phyloP scores from a whole-genome alignment of 441 rosid species.

The Macaranga tanarius region DNA sequence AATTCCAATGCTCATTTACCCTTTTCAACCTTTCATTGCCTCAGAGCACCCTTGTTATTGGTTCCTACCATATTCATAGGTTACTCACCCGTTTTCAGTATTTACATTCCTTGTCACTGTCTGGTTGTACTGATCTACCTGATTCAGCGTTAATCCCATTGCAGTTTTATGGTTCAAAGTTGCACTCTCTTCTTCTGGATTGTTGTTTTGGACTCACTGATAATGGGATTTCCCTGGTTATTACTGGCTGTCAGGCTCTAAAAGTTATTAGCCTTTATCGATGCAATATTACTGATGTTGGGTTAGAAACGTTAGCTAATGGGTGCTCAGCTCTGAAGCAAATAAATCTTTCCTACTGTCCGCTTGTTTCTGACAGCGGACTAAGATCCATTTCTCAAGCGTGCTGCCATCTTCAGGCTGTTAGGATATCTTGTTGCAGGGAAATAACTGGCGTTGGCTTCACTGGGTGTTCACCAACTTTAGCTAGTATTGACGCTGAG shows the following conservation, averaged over 20 bases:
- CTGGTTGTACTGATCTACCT: conserved; percentile 60
- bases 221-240: conserved; percentile 48
- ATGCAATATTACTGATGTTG: conserved; percentile 61
- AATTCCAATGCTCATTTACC: conserved; percentile 55
- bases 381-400: conserved; percentile 45
- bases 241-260: conserved; percentile 53
- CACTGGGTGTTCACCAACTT: conserved; percentile 54
- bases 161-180: conserved; percentile 44
- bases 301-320: conserved; percentile 51
- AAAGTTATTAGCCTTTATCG: conserved; percentile 56
- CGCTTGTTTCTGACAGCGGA: conserved; percentile 56
- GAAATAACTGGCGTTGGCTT: conserved; percentile 57
- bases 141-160: conserved; percentile 56
- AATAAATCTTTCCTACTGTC: conserved; percentile 61
- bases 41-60: conserved; percentile 32
- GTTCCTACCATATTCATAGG: conserved; percentile 48
- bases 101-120: conserved; percentile 55
- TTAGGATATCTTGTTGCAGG: conserved; percentile 58
- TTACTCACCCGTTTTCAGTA: conserved; percentile 70
- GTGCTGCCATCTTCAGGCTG: conserved; percentile 57
- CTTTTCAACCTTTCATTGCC: conserved; percentile 32
- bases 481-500: conserved; percentile 59
- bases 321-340: conserved; percentile 44
- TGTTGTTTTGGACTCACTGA: conserved; percentile 71
- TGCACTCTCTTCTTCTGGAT: conserved; percentile 56